Evolutionary conservation across 2,329 filamentous ascomycete species (phyloP).

Genomic region (Pezicula rhizophila): DNA sequence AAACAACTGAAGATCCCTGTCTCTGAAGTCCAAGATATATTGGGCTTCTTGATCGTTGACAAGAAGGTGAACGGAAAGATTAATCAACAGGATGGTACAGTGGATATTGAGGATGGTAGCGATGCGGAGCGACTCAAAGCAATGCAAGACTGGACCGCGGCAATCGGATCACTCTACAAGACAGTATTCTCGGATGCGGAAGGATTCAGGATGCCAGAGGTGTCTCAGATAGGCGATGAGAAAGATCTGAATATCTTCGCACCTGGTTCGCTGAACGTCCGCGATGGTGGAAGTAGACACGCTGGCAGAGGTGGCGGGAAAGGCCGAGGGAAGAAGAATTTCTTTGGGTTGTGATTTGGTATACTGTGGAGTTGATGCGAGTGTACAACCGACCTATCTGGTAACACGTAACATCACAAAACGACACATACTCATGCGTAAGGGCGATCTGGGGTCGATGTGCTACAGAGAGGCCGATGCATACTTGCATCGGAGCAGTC

Average conservation of each 20-base stretch:
- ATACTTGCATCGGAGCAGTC: too few species aligned
- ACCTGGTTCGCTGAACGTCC: too few species aligned
- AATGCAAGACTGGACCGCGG: conserved; percentile 64
- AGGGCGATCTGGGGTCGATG: too few species aligned
- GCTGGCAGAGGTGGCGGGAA: background rate
- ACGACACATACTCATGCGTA: too few species aligned
- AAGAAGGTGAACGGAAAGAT: conserved; percentile 82
- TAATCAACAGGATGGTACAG: conserved; percentile 77
- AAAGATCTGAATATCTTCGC: background rate
- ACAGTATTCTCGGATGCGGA: conserved; percentile 74
- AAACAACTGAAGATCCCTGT: conserved; percentile 80
- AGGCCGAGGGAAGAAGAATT: background rate
- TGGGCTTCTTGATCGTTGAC: conserved; percentile 91
- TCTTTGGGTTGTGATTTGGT: background rate
- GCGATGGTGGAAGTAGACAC: too few species aligned
- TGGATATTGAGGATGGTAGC: conserved; percentile 70
- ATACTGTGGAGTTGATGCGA: background rate
- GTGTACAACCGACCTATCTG: too few species aligned
- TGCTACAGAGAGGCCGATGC: too few species aligned
- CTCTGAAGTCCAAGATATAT: conserved; percentile 85
- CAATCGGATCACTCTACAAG: conserved; percentile 63
- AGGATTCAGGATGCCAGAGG: conserved; percentile 44
- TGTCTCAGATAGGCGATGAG: conserved; percentile 17
- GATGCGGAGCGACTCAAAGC: conserved; percentile 71
- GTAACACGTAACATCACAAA: too few species aligned